Evolutionary conservation across 345 rosid species (phyloP).

Genomic region (Citrus sp.): DNA sequence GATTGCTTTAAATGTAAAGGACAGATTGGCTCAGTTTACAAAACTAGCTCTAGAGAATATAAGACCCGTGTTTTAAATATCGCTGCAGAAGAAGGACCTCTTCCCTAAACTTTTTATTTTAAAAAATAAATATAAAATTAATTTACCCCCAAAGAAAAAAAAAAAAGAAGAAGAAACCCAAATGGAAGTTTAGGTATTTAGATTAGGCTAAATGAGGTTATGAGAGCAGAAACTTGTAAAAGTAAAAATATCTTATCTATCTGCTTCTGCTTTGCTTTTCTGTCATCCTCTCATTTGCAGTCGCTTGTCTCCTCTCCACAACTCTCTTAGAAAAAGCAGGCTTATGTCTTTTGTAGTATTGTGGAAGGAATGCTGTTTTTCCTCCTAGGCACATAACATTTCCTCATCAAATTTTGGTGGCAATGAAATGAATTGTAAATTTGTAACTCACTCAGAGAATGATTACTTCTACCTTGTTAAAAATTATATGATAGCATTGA

Average conservation of each 20-base stretch:
- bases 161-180: background rate
- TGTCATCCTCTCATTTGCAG: conserved; percentile 27
- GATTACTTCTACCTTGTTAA: background rate
- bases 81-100: conserved; percentile 16
- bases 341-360: conserved; percentile 10
- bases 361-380: background rate
- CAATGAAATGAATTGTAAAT: background rate
- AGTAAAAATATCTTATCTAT: conserved; percentile 9
- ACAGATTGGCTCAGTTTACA: conserved; percentile 26
- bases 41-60: conserved; percentile 31
- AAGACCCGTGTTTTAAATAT: conserved; percentile 30
- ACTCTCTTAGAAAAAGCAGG: background rate
- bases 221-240: conserved; percentile 14
- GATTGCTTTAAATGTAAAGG: conserved; percentile 35
- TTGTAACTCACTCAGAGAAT: background rate
- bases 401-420: background rate
- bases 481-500: background rate
- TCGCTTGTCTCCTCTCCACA: conserved; percentile 14
- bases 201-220: conserved; percentile 6
- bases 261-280: conserved; percentile 19
- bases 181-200: conserved; percentile 19
- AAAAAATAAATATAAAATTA: no score
- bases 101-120: conserved; percentile 7
- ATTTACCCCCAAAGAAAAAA: no score
- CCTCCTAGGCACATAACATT: background rate